These are phyloP conservation scores for Dioszegia hungarica DNA, from an alignment of 768 basidiomycete genomes.

Conservation along the genomic window DNA sequence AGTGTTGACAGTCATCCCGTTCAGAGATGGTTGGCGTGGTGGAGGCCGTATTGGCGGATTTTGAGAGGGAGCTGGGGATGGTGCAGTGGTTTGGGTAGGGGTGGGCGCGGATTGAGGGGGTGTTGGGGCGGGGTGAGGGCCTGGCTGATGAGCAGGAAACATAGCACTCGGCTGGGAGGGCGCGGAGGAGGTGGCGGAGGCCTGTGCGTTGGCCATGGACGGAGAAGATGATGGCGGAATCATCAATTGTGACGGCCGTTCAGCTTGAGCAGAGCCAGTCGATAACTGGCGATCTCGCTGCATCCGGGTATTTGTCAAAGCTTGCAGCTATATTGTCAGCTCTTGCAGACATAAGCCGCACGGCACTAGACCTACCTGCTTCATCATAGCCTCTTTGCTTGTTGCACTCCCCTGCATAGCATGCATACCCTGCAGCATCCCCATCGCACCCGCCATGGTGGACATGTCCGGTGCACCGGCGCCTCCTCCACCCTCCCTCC, in stretches of 20 bases:
- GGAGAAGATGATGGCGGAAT: not conserved
- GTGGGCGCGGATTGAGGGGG: conserved; percentile 2
- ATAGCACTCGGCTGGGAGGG: too few relatives aligned
- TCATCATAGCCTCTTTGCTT: conserved; percentile 33
- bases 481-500: not conserved
- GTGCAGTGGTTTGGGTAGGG: conserved; percentile 6
- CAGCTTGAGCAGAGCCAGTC: not conserved
- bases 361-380: conserved; percentile 23
- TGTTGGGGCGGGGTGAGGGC: not conserved
- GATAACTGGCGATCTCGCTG: conserved; percentile 10
- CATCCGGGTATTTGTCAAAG: conserved; percentile 20
- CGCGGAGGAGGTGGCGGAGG: not conserved
- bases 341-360: not conserved
- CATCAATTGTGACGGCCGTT: not conserved
- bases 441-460: conserved; percentile 17
- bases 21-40: too few relatives aligned
- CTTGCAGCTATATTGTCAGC: conserved; percentile 17
- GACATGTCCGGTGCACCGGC: conserved; percentile 12
- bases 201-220: not conserved
- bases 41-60: conserved; percentile 4
- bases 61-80: not conserved
- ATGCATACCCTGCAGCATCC: conserved; percentile 8
- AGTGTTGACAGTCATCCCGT: too few relatives aligned
- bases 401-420: conserved; percentile 12
- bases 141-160: too few relatives aligned